Percentiles rank a stretch among this genome's conserved stretches.
phyloP scores from a whole-genome alignment of 495 filamentous ascomycete species.

The Lophiostoma macrostomum region DNA sequence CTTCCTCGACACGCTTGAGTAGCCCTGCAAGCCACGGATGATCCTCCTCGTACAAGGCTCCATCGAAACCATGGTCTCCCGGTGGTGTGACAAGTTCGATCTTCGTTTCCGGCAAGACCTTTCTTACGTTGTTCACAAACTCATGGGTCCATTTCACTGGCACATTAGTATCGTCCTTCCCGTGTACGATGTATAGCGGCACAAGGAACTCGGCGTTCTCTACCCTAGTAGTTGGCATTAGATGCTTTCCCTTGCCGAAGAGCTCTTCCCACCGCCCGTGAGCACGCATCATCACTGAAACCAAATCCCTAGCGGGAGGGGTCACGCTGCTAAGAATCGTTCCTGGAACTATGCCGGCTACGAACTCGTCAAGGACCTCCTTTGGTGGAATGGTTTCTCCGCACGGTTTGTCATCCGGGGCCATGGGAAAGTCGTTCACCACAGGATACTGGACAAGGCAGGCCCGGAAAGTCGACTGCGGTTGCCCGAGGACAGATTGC shows the following conservation, averaged over 20 bases:
- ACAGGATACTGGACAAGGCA: slow-evolving; percentile 4
- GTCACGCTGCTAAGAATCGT: not conserved
- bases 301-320: not conserved
- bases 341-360: slow-evolving; percentile 1
- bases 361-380: not conserved
- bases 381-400: not conserved
- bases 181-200: slow-evolving; percentile 3
- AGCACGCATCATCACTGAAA: not conserved
- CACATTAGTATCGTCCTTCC: slow-evolving; percentile 1
- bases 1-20: slow-evolving; percentile 1
- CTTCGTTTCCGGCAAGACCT: not conserved
- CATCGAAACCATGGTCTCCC: slow-evolving; percentile 13
- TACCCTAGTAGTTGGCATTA: not conserved
- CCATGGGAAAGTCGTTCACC: not conserved
- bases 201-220: not conserved
- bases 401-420: not conserved
- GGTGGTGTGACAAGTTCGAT: not conserved
- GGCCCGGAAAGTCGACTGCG: not conserved
- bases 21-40: not conserved
- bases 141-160: not conserved
- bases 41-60: slow-evolving; percentile 4
- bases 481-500: slow-evolving; percentile 2
- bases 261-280: not conserved
- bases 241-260: slow-evolving; percentile 2
- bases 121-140: slow-evolving; percentile 4